These are phyloP conservation scores for Trametes maxima DNA, from an alignment of 768 basidiomycete species.

Conservation along the genomic window DNA sequence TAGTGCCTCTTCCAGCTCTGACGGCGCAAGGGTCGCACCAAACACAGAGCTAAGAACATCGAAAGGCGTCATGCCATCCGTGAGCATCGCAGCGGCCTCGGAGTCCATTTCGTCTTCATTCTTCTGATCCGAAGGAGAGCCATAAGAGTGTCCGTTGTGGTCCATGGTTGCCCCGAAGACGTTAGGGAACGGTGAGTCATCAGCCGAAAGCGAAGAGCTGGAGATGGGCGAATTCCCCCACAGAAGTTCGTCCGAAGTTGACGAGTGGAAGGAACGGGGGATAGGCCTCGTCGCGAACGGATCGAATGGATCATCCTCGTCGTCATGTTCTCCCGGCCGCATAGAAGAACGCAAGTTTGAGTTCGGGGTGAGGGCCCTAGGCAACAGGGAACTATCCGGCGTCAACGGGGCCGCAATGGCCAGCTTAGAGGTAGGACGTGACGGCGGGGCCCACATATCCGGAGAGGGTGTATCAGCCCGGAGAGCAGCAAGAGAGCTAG, in stretches of 20 bases:
- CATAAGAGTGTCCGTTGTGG: slow-evolving; percentile 25
- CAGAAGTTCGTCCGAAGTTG: slow-evolving; percentile 60
- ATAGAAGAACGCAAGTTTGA: slow-evolving; percentile 67
- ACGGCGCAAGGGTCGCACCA: slow-evolving; percentile 84
- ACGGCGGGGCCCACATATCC: slow-evolving; percentile 85
- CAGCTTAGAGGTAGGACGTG: slow-evolving; percentile 76
- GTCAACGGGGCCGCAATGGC: slow-evolving; percentile 91
- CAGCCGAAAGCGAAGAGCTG: slow-evolving; percentile 51
- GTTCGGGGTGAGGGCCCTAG: slow-evolving; percentile 68
- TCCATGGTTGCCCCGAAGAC: slow-evolving; percentile 17
- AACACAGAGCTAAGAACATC: slow-evolving; percentile 96
- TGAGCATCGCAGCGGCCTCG: slow-evolving; percentile 62
- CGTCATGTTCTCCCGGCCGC: slow-evolving; percentile 60
- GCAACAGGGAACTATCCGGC: slow-evolving; percentile 59
- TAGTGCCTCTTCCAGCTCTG: slow-evolving; percentile 92
- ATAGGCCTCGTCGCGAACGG: slow-evolving; percentile 60
- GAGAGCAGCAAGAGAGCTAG: slow-evolving; percentile 48
- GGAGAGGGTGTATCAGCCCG: slow-evolving; percentile 85
- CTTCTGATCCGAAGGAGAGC: slow-evolving; percentile 9
- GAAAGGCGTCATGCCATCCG: slow-evolving; percentile 96
- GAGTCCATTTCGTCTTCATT: slow-evolving; percentile 42
- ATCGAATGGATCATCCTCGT: slow-evolving; percentile 87
- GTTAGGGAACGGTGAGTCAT: slow-evolving; percentile 40
- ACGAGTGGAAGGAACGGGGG: slow-evolving; percentile 61
- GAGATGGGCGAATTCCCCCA: slow-evolving; percentile 58